phyloP scores from a whole-genome alignment of 805 yeast genomes.

The Candida sithepensis region DNA sequence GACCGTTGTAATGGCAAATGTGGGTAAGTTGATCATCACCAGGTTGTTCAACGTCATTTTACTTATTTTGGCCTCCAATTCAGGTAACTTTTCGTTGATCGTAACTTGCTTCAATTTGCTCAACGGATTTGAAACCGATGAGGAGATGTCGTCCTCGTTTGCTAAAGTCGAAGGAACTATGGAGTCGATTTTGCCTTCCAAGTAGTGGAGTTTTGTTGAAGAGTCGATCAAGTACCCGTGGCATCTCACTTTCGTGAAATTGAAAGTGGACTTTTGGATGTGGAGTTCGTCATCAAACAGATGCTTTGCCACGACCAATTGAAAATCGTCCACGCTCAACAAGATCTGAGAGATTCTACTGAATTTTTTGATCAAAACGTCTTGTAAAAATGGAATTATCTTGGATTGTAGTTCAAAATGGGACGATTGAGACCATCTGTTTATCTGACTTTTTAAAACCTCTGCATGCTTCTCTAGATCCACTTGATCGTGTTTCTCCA shows the following conservation, averaged over 20 bases:
- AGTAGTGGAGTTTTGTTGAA: constrained; percentile 23
- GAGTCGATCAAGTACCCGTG: constrained; percentile 30
- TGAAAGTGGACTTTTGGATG: constrained; percentile 23
- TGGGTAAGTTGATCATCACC: constrained; percentile 26
- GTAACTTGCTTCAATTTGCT: constrained; percentile 15
- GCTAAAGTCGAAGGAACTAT: constrained; percentile 1
- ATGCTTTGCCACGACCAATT: constrained; percentile 26
- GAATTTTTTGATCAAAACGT: constrained; percentile 24
- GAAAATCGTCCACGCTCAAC: constrained; percentile 31
- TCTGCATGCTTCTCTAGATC: constrained; percentile 9
- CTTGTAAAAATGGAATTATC: constrained; percentile 28
- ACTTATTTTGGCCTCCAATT: constrained; percentile 24
- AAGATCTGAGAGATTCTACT: constrained; percentile 29
- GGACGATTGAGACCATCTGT: constrained; percentile 31
- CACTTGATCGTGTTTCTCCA: constrained; percentile 8
- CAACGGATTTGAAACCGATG: constrained; percentile 11
- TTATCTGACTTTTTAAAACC: constrained; percentile 19
- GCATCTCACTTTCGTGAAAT: constrained; percentile 22
- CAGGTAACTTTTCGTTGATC: constrained; percentile 24
- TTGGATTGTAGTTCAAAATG: constrained; percentile 34
- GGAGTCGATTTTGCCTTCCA: constrained; percentile 31
- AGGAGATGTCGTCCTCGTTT: not conserved
- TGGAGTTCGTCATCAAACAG: constrained; percentile 24
- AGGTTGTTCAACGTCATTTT: constrained; percentile 20
- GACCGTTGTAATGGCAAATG: constrained; percentile 20